Base-by-base conservation (phyloP, 2,329 filamentous ascomycete species). In the Diaporthe vexans region DNA sequence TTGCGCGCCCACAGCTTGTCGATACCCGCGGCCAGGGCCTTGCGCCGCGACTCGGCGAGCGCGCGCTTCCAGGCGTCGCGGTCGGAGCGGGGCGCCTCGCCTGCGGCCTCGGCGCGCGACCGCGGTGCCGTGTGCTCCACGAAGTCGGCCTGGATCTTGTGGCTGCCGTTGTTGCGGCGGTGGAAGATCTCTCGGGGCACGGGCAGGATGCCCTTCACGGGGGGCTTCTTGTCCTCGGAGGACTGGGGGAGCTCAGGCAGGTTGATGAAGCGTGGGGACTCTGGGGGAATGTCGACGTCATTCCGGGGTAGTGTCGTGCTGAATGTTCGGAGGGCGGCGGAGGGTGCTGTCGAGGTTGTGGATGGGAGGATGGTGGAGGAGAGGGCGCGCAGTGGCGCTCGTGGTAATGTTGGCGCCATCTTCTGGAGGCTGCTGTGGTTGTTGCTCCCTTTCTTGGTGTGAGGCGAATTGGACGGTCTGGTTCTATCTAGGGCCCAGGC, bases 261-360 rank as follows among this genome's bases (percentile, higher is more conserved):
- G 77, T 94, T 91, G 84, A 98, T 94, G 86, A 94, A 98, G 77
- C 90, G 90, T 61, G 97, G 96, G 48, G 95, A 97, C 82, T 98
- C 94, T 65, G 97, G 96, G 24, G 93, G 93, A 77, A 95, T 76
- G 85, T 84, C 80, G 89, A 89, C 72, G 29, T 76, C 72, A 84
- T 83, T 61, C 82, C 77, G 69, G 81, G 77, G 33, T 78, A 75
- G 74, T 78, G 76, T 73, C 76, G 76, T 77, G 81, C 75, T 79
- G 75, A 81, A 80, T 46, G 24, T 40, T 24, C 67, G 71, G 65
- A 48, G 52, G 59, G 56, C 54, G 35, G 58, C 35, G 57, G 63
- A 24, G n/a, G 70, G 7, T n/a, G 40, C 48, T 7, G 24, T 63
- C 24, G 59, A 58, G 61, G 51, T 43, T 43, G 46, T 63, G 37